phyloP scores from a whole-genome alignment of 2,329 filamentous ascomycete species.

The Diatrype stigma region DNA sequence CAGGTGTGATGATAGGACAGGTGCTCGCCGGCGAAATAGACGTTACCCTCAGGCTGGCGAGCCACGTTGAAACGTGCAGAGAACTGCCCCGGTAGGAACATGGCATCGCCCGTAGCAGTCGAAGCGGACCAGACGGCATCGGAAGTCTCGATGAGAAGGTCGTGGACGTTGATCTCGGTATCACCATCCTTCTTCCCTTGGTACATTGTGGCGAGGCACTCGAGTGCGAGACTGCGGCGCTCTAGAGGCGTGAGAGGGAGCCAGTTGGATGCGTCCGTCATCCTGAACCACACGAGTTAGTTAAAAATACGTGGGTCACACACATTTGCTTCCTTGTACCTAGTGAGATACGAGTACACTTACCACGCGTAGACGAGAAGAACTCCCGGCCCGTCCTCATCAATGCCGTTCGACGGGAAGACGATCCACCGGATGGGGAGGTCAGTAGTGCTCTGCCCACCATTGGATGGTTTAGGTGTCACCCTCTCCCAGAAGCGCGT shows the following conservation, averaged over 20 bases:
- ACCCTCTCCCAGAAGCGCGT: conserved; percentile 12
- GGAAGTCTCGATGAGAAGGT: conserved; percentile 10
- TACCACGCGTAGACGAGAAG: conserved; percentile 9
- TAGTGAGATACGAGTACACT: background rate
- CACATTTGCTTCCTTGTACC: conserved; percentile 8
- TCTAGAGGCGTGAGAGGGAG: background rate
- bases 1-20: conserved; percentile 9
- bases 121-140: conserved; percentile 9
- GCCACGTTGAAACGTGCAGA: conserved; percentile 2
- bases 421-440: conserved; percentile 14
- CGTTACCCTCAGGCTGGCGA: conserved; percentile 1
- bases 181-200: conserved; percentile 3
- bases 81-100: conserved; percentile 12
- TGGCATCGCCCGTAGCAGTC: conserved; percentile 6
- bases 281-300: conserved; percentile 8
- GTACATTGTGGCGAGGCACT: conserved; percentile 4
- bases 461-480: conserved; percentile 3
- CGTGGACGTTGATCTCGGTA: conserved; percentile 7
- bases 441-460: conserved; percentile 11
- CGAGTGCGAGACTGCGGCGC: conserved; percentile 6
- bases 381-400: conserved; percentile 5
- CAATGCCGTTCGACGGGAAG: conserved; percentile 10
- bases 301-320: conserved; percentile 5
- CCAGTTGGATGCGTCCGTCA: conserved; percentile 11
- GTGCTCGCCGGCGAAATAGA: conserved; percentile 9